Percentiles rank a stretch among this genome's conserved stretches.
Evolutionary conservation across 352 stramenopile species (phyloP).

Genomic region (Elongisporangium anandrum): DNA sequence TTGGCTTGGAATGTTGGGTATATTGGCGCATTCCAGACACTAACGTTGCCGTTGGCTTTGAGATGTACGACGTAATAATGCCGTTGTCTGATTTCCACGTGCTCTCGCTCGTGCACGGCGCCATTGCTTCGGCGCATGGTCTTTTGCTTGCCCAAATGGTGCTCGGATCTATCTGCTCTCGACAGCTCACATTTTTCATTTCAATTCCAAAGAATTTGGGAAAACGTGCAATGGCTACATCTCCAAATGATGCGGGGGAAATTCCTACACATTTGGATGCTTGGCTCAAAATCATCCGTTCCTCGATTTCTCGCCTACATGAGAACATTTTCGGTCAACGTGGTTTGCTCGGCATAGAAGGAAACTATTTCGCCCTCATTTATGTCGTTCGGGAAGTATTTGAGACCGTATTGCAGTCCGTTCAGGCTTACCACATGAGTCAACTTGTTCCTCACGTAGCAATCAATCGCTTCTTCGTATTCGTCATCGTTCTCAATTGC

Average conservation of each 20-base stretch:
- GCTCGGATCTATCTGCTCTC: not conserved
- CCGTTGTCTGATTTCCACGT: not conserved
- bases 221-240: too few species aligned
- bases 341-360: conserved; percentile 18
- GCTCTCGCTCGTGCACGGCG: not conserved
- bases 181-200: too few species aligned
- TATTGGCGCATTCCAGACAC: not conserved
- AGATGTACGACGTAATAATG: not conserved
- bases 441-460: conserved; percentile 17
- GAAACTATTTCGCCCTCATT: conserved; percentile 18
- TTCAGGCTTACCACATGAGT: conserved; percentile 26
- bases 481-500: conserved; percentile 25
- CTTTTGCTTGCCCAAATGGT: not conserved
- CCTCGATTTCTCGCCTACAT: not conserved
- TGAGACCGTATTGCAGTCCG: conserved; percentile 19
- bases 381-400: conserved; percentile 23
- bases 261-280: not conserved
- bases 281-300: not conserved
- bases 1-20: not conserved
- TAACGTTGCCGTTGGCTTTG: not conserved
- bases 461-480: conserved; percentile 32
- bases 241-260: not conserved
- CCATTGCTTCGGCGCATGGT: not conserved
- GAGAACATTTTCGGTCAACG: conserved; percentile 10
- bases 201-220: too few species aligned